Base-by-base conservation (phyloP, 345 rosid genomes). In the Eucalyptus pauciflora region DNA sequence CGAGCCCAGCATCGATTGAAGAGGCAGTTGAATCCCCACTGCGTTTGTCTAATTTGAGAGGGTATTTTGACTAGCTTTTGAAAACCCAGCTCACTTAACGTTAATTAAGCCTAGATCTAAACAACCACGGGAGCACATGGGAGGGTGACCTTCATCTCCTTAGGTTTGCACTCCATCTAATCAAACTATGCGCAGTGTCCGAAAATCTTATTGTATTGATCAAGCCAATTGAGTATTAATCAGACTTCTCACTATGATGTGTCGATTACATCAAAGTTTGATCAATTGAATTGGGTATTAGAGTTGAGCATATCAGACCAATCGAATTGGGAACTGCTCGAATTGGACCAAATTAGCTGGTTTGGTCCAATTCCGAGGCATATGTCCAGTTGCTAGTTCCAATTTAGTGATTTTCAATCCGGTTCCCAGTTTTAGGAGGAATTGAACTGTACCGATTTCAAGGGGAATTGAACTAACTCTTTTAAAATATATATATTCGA, bases 311-410 rank as follows among this genome's bases (percentile, higher is more conserved):
- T 52, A 52, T 52, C 0, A 20, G 0, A 52, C 25, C 25, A 52
- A 52, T 3, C 25, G 5, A 52, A 20, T 3, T 0, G 0, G 17
- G 4, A 51, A 51, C 22, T 8, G 0, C 54, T 51, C 8, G 0
- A 51, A 17, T 4, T 16, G 1, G 3, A 50, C 52, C 18, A 50
- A 50, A 15, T 3, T 50, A 50, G 52, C 7, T 5, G 0, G 54
- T 16, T 50, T 16, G 54, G 54, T 51, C 37, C 37, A 33, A 33
- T n/a, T n/a, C n/a, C n/a, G n/a, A 2, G 3, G 54, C 0, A 50
- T 15, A 0, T 2, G 20, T 16, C 1, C 1, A 50, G 0, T 16
- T 16, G 2, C 0, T 0, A 1, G 1, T 51, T 51, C 0, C 20
- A 6, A n/a, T n/a, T 49, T 49, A 1, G 2, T 52, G 4, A 52